phyloP scores from a whole-genome alignment of 2,329 filamentous ascomycete genomes.

The Alternaria conjuncta region DNA sequence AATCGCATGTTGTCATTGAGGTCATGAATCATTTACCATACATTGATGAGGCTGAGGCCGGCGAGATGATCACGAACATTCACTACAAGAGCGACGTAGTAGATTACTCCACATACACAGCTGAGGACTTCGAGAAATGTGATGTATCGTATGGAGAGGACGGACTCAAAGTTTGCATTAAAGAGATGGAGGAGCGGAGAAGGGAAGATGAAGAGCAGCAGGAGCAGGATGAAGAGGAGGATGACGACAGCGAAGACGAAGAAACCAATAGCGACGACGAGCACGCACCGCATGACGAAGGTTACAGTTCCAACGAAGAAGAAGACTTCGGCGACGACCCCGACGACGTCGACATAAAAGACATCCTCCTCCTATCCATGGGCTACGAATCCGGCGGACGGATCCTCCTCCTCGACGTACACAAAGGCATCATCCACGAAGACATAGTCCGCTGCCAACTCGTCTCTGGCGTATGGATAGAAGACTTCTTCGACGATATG shows the following conservation, averaged over 20 bases:
- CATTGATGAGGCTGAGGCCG: not conserved
- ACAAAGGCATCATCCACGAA: not conserved
- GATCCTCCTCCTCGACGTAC: not conserved
- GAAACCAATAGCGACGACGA: not conserved
- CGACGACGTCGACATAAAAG: not conserved
- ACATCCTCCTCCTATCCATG: not conserved
- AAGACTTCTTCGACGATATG: not conserved
- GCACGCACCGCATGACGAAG: not conserved
- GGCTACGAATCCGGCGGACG: not conserved
- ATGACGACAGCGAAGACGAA: not conserved
- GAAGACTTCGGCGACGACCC: not conserved
- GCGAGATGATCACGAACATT: constrained; percentile 7
- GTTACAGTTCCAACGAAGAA: not conserved
- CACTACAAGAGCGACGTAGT: constrained; percentile 12
- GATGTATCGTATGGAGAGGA: not conserved
- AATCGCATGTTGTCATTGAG: constrained; percentile 9
- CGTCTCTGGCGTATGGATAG: not conserved
- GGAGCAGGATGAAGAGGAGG: not conserved
- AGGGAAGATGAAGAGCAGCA: not conserved
- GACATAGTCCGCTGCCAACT: not conserved
- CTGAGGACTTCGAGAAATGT: not conserved
- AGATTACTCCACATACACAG: not conserved
- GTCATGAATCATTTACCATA: constrained; percentile 16
- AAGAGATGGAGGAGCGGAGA: not conserved
- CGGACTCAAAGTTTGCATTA: not conserved